These are phyloP conservation scores for Viola pubescens DNA, from an alignment of 441 rosid species.

Conservation along the genomic window DNA sequence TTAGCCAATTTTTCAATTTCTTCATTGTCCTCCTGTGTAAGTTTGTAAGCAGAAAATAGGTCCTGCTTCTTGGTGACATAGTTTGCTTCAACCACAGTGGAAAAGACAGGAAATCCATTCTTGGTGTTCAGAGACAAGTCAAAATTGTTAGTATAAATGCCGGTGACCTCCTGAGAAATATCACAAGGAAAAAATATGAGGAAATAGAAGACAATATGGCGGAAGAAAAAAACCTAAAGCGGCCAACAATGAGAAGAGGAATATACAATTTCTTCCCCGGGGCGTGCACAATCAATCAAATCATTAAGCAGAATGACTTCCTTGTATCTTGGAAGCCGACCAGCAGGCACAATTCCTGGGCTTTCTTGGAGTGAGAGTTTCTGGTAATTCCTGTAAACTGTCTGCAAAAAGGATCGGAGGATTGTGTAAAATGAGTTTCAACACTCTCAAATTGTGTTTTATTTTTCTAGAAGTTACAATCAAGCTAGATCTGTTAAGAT, in stretches of 20 bases:
- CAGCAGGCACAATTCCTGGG: constrained; percentile 99
- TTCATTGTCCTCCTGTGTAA: constrained; percentile 89
- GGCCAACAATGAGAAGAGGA: constrained; percentile 18
- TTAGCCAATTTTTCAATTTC: constrained; percentile 83
- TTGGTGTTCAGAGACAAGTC: constrained; percentile 93
- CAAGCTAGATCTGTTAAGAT: no score
- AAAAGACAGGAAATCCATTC: constrained; percentile 94
- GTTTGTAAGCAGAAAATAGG: constrained; percentile 92
- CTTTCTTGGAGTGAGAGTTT: constrained; percentile 97
- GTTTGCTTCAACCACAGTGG: constrained; percentile 95
- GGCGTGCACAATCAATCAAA: constrained; percentile 94
- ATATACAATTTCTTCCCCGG: constrained; percentile 90
- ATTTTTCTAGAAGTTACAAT: no score
- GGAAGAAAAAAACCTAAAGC: constrained; percentile 4
- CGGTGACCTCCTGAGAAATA: constrained; percentile 78
- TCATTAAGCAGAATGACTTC: constrained; percentile 92
- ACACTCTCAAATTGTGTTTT: background rate
- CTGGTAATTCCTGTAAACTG: constrained; percentile 92
- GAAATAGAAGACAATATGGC: constrained; percentile 3
- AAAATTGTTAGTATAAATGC: constrained; percentile 87
- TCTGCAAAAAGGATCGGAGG: constrained; percentile 41
- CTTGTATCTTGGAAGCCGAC: constrained; percentile 97
- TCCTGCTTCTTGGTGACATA: constrained; percentile 90
- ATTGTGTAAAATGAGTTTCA: background rate
- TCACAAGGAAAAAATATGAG: constrained; percentile 1